Percentiles rank a stretch among this genome's conserved stretches.
These are phyloP conservation scores for Phyllosticta citriasiana DNA, from an alignment of 2,329 filamentous ascomycete species.

Conservation along the genomic window DNA sequence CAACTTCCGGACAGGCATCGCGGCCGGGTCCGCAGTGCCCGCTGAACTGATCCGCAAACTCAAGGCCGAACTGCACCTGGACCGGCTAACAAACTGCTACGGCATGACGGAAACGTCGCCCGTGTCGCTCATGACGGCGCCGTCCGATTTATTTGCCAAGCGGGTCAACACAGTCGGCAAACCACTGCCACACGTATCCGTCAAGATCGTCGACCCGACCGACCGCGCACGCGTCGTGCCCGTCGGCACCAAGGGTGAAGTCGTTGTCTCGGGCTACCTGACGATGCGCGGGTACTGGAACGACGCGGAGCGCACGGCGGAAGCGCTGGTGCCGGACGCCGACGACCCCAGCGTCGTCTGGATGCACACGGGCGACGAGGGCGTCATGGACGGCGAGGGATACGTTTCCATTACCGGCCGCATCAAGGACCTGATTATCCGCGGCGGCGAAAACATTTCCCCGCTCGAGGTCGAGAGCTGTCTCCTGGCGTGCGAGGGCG, in stretches of 20 bases:
- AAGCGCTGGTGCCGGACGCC: slow-evolving; percentile 52
- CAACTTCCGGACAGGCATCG: slow-evolving; percentile 77
- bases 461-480: slow-evolving; percentile 88
- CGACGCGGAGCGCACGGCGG: slow-evolving; percentile 58
- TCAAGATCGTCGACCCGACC: slow-evolving; percentile 63
- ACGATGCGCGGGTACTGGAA: slow-evolving; percentile 87
- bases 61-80: slow-evolving; percentile 63
- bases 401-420: slow-evolving; percentile 83
- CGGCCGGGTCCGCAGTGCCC: slow-evolving; percentile 77
- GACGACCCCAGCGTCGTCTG: slow-evolving; percentile 48
- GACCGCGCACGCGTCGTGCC: slow-evolving; percentile 52
- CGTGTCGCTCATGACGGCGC: slow-evolving; percentile 68
- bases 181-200: slow-evolving; percentile 71
- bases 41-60: slow-evolving; percentile 69
- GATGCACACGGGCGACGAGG: slow-evolving; percentile 94
- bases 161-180: slow-evolving; percentile 67
- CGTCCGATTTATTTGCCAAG: slow-evolving; percentile 61
- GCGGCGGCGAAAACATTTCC: slow-evolving; percentile 92
- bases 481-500: slow-evolving; percentile 59
- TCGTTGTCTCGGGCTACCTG: slow-evolving; percentile 74
- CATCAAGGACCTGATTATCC: slow-evolving; percentile 92
- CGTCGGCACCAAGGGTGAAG: slow-evolving; percentile 61
- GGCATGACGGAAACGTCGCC: slow-evolving; percentile 89
- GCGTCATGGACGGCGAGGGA: slow-evolving; percentile 69
- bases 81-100: slow-evolving; percentile 85